phyloP scores from a whole-genome alignment of 2,329 filamentous ascomycete species.

The Dichotomopilus funicola region DNA sequence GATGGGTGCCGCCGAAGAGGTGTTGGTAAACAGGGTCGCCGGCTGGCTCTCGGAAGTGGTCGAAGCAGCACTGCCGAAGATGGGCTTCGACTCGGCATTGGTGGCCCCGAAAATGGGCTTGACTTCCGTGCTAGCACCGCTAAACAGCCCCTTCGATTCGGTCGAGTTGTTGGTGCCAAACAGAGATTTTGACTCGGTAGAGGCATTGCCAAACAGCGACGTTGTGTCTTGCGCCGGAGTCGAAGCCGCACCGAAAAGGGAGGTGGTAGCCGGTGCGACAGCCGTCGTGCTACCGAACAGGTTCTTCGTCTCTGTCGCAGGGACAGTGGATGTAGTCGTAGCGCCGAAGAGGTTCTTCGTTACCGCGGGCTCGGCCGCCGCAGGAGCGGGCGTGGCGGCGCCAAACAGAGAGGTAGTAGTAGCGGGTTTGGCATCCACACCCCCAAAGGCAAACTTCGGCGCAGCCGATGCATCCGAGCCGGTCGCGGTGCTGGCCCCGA shows the following conservation, averaged over 20 bases:
- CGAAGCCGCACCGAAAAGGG: slow-evolving; percentile 16
- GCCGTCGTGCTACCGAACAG: slow-evolving; percentile 15
- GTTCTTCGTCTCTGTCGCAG: slow-evolving; percentile 17
- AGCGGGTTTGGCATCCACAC: slow-evolving; percentile 7
- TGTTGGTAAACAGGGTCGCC: slow-evolving; percentile 14
- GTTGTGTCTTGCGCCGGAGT: slow-evolving; percentile 21
- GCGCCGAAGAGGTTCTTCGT: slow-evolving; percentile 18
- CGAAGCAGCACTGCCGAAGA: not conserved
- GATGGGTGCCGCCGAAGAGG: slow-evolving; percentile 8
- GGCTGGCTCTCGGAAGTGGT: slow-evolving; percentile 29
- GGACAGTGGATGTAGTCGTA: slow-evolving; percentile 9
- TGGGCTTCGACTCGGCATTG: slow-evolving; percentile 29
- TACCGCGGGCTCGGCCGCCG: slow-evolving; percentile 14
- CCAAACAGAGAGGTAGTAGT: slow-evolving; percentile 16
- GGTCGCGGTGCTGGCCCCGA: slow-evolving; percentile 16
- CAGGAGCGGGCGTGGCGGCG: slow-evolving; percentile 15
- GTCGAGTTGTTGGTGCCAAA: slow-evolving; percentile 24
- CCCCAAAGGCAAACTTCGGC: slow-evolving; percentile 26
- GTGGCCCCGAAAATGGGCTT: slow-evolving; percentile 29
- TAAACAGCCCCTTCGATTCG: not conserved
- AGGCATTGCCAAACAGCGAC: slow-evolving; percentile 29
- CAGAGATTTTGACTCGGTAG: slow-evolving; percentile 23
- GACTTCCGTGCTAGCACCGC: no score
- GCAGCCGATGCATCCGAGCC: slow-evolving; percentile 17
- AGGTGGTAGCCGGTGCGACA: slow-evolving; percentile 12